Percentiles rank a stretch among this genome's conserved stretches.
Evolutionary conservation across 495 filamentous ascomycete species (phyloP).

Genomic region (Lasiosphaeris hirsuta): DNA sequence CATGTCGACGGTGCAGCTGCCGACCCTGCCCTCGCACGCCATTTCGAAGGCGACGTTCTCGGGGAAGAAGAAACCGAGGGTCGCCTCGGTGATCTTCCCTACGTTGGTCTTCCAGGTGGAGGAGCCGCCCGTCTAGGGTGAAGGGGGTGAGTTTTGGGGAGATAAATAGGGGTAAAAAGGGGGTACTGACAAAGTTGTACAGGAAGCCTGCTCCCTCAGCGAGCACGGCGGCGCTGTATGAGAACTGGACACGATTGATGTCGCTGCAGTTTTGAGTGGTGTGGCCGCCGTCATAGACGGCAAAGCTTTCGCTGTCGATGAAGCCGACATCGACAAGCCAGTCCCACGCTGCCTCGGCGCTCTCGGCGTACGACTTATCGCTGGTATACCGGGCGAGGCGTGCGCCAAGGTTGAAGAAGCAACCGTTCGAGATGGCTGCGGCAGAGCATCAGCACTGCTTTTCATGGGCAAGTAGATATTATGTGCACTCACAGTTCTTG

Average conservation of each 20-base stretch:
- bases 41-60: constrained; percentile 1
- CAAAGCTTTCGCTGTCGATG: constrained; percentile 50
- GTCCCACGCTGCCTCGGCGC: constrained; percentile 68
- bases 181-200: constrained; percentile 59
- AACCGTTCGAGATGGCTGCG: constrained; percentile 55
- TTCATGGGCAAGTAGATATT: too few species aligned
- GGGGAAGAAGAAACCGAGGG: constrained; percentile 7
- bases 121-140: neutral
- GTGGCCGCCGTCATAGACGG: constrained; percentile 67
- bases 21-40: neutral
- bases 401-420: constrained; percentile 76
- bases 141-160: neutral
- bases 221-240: constrained; percentile 66
- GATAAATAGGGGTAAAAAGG: neutral
- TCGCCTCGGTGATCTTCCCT: neutral
- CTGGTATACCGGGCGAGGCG: constrained; percentile 69
- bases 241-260: constrained; percentile 59
- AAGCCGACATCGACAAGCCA: constrained; percentile 65
- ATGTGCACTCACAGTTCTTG: constrained; percentile 62
- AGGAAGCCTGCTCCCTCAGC: constrained; percentile 68
- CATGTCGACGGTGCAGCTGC: constrained; percentile 65
- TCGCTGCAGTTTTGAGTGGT: constrained; percentile 55
- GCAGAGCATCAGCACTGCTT: neutral
- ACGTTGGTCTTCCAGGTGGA: neutral
- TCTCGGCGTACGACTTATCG: constrained; percentile 72